Evolutionary conservation across 1,139 yeast genomes (phyloP), one percentile per base, ranked within the genome.

Genomic region (Debaryomyces fabryi): DNA sequence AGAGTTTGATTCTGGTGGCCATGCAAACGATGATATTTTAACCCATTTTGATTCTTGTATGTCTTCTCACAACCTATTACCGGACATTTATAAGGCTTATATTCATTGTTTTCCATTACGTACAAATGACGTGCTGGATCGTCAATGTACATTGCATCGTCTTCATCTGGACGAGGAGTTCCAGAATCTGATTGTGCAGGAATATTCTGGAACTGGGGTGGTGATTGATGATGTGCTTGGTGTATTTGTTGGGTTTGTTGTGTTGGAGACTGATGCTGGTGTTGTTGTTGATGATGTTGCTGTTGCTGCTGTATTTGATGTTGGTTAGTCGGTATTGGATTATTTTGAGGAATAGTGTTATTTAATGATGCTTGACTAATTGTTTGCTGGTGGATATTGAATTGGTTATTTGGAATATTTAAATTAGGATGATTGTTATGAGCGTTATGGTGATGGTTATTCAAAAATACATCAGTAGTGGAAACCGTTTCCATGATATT

Each of bases 61-160:
- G 95, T 92, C 75, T 93, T 93, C 60, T 92, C 98, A 70, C 99
- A 93, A 6, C 99, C 99, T 62, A 91, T 88, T 37, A 93, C 99
- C 0, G 98, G 99, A 72, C 99, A 93, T 67, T 88, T 91, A 74
- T 88, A 93, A 20, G 99, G 99, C 67, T 93, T 87, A 65, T 90
- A 90, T 59, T 91, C 97, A 52, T 88, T 93, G 55, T 86, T 86
- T 67, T 92, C 97, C 78, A 89, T 85, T 39, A 91, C 96, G 64
- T 92, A 92, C 51, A 93, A 72, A 62, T 92, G 95, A 55, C 98
- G 82, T 1, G 97, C 97, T 0, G 98, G 99, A 67, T 92, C 97
- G 62, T 86, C 92, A 43, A 87, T 86, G 61, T 85, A 86, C 71
- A 85, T 84, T 50, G 81, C 80, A 55, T 78, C 82, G 39, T 72